Evolutionary conservation across 768 basidiomycete genomes (phyloP).

Genomic region (Russula lepida): DNA sequence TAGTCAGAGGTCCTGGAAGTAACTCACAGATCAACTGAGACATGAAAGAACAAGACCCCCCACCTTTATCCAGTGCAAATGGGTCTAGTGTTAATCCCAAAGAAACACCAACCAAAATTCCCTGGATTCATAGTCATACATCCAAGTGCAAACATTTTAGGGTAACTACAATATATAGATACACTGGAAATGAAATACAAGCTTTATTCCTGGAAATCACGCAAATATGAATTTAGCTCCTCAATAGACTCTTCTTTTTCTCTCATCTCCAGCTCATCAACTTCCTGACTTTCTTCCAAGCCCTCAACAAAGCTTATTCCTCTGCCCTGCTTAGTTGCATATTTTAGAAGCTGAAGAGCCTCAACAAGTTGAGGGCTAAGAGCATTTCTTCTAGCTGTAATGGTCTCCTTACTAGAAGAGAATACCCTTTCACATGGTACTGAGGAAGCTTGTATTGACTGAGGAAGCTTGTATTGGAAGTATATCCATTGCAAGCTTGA

Average conservation of each 20-base stretch:
- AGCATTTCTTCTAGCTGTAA: background rate
- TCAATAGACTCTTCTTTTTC: background rate
- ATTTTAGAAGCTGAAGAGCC: background rate
- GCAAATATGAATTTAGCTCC: background rate
- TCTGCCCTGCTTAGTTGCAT: background rate
- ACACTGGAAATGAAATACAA: too few relatives aligned
- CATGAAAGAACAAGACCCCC: conserved; percentile 48
- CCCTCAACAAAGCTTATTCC: background rate
- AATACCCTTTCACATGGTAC: background rate
- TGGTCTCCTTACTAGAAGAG: background rate
- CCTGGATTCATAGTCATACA: conserved; percentile 80
- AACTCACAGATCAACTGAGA: conserved; percentile 26
- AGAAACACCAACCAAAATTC: too few relatives aligned
- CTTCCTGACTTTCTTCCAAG: background rate
- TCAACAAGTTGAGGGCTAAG: background rate
- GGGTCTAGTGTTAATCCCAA: too few relatives aligned
- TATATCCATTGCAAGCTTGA: background rate
- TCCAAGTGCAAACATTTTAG: too few relatives aligned
- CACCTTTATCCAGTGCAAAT: conserved; percentile 47
- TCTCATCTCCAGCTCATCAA: background rate
- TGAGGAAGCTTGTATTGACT: background rate
- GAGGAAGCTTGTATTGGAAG: too few relatives aligned
- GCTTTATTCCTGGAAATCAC: background rate
- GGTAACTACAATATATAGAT: too few relatives aligned
- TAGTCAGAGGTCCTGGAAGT: too few relatives aligned